Base-by-base conservation (phyloP, 2,329 filamentous ascomycete species). In the Ophiosphaerella korrae region DNA sequence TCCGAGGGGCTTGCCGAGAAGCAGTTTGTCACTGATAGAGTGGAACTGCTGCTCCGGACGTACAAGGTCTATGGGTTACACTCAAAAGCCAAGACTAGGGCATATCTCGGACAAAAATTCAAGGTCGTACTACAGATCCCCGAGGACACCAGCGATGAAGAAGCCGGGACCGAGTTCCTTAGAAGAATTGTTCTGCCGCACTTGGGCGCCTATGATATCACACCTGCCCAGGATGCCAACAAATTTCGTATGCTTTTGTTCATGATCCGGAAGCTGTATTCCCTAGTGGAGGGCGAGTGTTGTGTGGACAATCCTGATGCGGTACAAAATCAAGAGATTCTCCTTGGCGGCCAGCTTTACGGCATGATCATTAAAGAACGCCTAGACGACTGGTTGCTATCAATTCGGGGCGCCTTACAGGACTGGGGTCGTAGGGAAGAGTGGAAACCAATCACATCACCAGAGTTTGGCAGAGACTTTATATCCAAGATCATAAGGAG, bases 211-310 rank as follows among this genome's bases (percentile, higher is more conserved):
- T 82, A 89, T 58, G 82, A 94, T 58, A 91, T 96, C 31, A 93
- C 89, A 0, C 88, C 92, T 55, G 81, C 85, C 48, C 89, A 97
- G 74, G 88, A 97, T 66, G 82, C 82, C 38, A 92, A 97, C 79
- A 99, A 99, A 75, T 97, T 96, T 78, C 88, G 89, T 62, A 86
- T 96, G 84, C 79, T 97, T 38, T 80, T 97, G 37, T 95, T 97
- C 77, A 97, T 97, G 92, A 89, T 92, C 65, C 84, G 93, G 58
- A 99, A 99, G 75, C 84, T 99, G 29, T 99, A 99, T 69, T 85
- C 92, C 12, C 80, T 99, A 42, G 93, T 94, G 7, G 92, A 92
- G 53, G 92, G 93, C 48, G 93, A 97, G 58, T 97, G 93, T 72
- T 84, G 91, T 4, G 86, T 92, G 4, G 94, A 99, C 78, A 97